Evolutionary conservation across 768 basidiomycete genomes (phyloP).

Genomic region (Dacryopinax spathularia): DNA sequence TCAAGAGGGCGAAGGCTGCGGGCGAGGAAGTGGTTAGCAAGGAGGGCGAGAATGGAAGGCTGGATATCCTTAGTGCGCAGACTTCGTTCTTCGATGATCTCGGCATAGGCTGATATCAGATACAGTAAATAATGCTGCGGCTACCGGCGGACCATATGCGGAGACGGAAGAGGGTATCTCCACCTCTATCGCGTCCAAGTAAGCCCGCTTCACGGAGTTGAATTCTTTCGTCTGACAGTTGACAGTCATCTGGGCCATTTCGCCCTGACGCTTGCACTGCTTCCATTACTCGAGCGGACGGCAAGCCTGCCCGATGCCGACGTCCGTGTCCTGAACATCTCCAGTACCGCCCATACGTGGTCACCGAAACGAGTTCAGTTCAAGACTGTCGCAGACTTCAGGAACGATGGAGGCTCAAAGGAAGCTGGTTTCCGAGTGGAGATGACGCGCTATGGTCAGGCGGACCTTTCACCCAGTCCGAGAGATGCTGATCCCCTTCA

Average conservation of each 20-base stretch:
- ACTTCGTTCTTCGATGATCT: background rate
- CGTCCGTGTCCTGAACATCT: constrained; percentile 48
- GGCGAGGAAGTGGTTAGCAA: constrained; percentile 37
- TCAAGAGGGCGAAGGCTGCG: constrained; percentile 32
- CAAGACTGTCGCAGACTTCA: background rate
- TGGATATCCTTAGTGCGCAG: constrained; percentile 41
- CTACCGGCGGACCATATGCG: constrained; percentile 15
- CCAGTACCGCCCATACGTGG: background rate
- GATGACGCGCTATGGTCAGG: background rate
- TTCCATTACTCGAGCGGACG: constrained; percentile 40
- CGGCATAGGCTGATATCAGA: constrained; percentile 29
- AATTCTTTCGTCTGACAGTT: background rate
- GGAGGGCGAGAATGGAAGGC: constrained; percentile 34
- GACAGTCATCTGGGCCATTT: constrained; percentile 40
- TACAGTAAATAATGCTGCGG: constrained; percentile 7
- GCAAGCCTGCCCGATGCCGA: constrained; percentile 36
- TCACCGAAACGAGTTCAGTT: background rate
- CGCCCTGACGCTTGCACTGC: constrained; percentile 39
- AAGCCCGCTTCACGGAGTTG: constrained; percentile 3
- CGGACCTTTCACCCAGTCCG: no score
- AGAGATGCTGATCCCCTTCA: no score
- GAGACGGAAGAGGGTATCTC: constrained; percentile 4
- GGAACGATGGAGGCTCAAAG: background rate
- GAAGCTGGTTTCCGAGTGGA: background rate
- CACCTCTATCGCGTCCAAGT: constrained; percentile 10